Conservation (phyloP, 345 rosid genomes). For the Iberis pinnata region DNA sequence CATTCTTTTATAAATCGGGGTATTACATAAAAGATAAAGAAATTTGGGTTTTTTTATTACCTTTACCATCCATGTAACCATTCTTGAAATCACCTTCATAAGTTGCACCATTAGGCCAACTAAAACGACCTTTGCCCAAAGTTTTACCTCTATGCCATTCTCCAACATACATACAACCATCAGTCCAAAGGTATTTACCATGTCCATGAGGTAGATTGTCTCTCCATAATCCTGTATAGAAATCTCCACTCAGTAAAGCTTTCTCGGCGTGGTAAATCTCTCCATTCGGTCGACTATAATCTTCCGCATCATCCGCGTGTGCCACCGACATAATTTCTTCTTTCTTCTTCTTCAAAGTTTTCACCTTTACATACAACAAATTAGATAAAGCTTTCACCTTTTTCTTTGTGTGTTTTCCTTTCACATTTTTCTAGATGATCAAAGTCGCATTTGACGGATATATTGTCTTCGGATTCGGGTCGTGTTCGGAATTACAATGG, state of each 20-base stretch:
- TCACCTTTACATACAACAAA: too few relatives aligned
- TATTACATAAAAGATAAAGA: too few relatives aligned
- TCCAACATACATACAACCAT: slow-evolving; percentile 91
- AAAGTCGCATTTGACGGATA: too few relatives aligned
- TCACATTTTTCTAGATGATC: too few relatives aligned
- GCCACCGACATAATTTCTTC: slow-evolving; percentile 71
- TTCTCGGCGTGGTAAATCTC: slow-evolving; percentile 47
- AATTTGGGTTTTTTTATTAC: slow-evolving; percentile 22
- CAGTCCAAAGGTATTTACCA: slow-evolving; percentile 85
- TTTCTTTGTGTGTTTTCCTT: too few relatives aligned
- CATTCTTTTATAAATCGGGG: too few relatives aligned
- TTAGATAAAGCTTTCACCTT: too few relatives aligned
- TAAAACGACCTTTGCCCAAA: slow-evolving; percentile 74
- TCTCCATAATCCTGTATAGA: slow-evolving; percentile 77
- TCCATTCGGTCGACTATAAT: slow-evolving; percentile 34
- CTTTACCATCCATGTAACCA: slow-evolving; percentile 88
- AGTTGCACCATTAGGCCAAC: slow-evolving; percentile 92
- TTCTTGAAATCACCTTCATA: slow-evolving; percentile 92
- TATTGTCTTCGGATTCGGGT: too few relatives aligned
- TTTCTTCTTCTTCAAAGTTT: slow-evolving; percentile 16
- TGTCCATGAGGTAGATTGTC: slow-evolving; percentile 68
- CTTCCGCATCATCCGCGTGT: slow-evolving; percentile 86
- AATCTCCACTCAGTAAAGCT: slow-evolving; percentile 60
- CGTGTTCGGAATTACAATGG: slow-evolving; percentile 6
- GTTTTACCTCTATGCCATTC: slow-evolving; percentile 73